These are phyloP conservation scores for Cladophialophora carrionii DNA, from an alignment of 2,329 filamentous ascomycete genomes.

Conservation along the genomic window DNA sequence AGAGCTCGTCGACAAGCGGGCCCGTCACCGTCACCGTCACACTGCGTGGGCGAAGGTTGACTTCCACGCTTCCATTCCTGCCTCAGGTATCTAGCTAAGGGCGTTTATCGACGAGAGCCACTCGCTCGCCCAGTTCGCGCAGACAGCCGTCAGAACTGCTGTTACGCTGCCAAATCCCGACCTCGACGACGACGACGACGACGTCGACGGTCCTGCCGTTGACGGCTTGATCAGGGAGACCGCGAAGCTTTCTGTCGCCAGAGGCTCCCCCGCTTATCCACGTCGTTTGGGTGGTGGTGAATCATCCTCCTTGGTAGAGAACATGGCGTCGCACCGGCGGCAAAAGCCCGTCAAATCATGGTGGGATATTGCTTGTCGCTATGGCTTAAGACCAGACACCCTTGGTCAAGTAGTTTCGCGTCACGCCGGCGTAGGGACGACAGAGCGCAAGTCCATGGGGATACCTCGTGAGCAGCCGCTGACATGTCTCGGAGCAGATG, in stretches of 20 bases:
- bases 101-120: conserved; percentile 20
- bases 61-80: conserved; percentile 23
- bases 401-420: neutral
- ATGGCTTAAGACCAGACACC: neutral
- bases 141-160: conserved; percentile 14
- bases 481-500: neutral
- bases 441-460: neutral
- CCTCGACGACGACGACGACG: conserved; percentile 21
- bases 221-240: conserved; percentile 12
- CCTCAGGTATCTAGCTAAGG: conserved; percentile 20
- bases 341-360: conserved; percentile 18
- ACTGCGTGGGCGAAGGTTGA: conserved; percentile 20
- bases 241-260: conserved; percentile 16
- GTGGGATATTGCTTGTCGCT: neutral
- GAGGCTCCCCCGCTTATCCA: neutral
- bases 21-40: too few relatives aligned
- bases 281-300: neutral
- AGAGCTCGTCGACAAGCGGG: conserved; percentile 18
- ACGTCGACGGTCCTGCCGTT: conserved; percentile 11
- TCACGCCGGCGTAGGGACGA: neutral
- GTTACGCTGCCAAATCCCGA: conserved; percentile 13
- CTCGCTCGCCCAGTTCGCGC: conserved; percentile 17
- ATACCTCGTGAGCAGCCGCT: conserved; percentile 3
- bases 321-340: conserved; percentile 23
- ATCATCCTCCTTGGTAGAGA: conserved; percentile 6